Evolutionary conservation across 495 filamentous ascomycete genomes (phyloP).

Genomic region (Neurospora cerealis): DNA sequence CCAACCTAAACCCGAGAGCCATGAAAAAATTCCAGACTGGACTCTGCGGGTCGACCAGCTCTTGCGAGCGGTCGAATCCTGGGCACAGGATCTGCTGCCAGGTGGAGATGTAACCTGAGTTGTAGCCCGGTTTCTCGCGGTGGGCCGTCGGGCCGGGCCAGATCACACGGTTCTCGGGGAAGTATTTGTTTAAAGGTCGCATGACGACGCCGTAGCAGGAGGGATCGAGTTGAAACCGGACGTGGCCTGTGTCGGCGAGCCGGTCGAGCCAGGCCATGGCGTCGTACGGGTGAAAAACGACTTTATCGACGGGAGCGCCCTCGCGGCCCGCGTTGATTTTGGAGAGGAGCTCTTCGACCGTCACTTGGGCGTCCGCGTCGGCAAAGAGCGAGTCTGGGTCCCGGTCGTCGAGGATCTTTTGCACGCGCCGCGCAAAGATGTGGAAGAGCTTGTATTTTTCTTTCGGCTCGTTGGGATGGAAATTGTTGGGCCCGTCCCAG

Average conservation of each 20-base stretch:
- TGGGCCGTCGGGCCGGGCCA: not conserved
- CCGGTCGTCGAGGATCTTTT: conserved; percentile 18
- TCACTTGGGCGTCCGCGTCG: not conserved
- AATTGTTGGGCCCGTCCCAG: conserved; percentile 2
- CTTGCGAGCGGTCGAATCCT: not conserved
- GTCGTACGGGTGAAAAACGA: conserved; percentile 13
- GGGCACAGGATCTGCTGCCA: conserved; percentile 5
- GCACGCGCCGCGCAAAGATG: conserved; percentile 19
- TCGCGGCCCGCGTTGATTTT: conserved; percentile 14
- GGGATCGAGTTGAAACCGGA: conserved; percentile 13
- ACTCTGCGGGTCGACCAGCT: not conserved
- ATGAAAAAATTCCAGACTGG: conserved; percentile 14
- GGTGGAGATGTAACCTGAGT: not conserved
- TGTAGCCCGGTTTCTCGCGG: not conserved
- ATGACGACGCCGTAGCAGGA: conserved; percentile 17
- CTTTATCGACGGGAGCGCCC: conserved; percentile 7
- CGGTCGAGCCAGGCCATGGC: conserved; percentile 20
- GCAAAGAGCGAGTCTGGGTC: conserved; percentile 13
- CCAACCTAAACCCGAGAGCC: conserved; percentile 15
- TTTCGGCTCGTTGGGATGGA: conserved; percentile 2
- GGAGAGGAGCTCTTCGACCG: conserved; percentile 17
- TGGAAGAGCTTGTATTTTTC: conserved; percentile 15
- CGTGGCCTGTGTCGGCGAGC: conserved; percentile 6
- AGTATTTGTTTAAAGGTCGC: conserved; percentile 6
- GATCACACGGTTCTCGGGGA: conserved; percentile 19